Percentiles rank a stretch among this genome's conserved stretches.
These are phyloP conservation scores for Xanthoconium stramineum DNA, from an alignment of 768 basidiomycete species.

Conservation along the genomic window DNA sequence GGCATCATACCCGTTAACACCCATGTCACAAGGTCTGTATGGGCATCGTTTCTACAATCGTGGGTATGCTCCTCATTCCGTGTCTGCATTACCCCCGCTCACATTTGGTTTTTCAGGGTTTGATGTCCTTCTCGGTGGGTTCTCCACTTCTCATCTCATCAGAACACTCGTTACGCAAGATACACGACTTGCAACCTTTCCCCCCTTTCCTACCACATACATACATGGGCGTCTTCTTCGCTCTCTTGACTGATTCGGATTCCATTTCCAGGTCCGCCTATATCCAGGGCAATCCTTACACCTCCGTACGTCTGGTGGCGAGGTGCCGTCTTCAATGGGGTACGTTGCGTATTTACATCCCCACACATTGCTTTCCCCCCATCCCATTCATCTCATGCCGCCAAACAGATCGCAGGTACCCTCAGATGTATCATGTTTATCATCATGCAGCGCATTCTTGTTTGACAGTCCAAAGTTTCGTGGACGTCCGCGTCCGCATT, in stretches of 20 bases:
- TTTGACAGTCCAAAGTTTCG: slow-evolving; percentile 2
- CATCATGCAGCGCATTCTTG: slow-evolving; percentile 25
- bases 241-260: background rate
- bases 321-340: slow-evolving; percentile 52
- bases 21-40: slow-evolving; percentile 35
- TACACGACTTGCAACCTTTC: too few species aligned
- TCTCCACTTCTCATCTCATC: too few species aligned
- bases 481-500: background rate
- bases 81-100: background rate
- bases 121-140: slow-evolving; percentile 23
- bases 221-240: background rate
- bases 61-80: slow-evolving; percentile 31
- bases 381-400: background rate
- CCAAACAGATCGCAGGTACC: slow-evolving; percentile 14
- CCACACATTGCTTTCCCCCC: too few species aligned
- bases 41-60: slow-evolving; percentile 47
- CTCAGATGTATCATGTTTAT: slow-evolving; percentile 27
- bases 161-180: too few species aligned
- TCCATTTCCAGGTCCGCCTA: slow-evolving; percentile 42
- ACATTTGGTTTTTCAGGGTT: slow-evolving; percentile 11
- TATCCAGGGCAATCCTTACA: slow-evolving; percentile 55
- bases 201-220: too few species aligned
- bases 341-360: slow-evolving; percentile 10
- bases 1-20: background rate
- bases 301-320: slow-evolving; percentile 55